These are phyloP conservation scores for button mushroom (Agaricus bisporus) DNA, from an alignment of 768 basidiomycete species.

Conservation along the genomic window DNA sequence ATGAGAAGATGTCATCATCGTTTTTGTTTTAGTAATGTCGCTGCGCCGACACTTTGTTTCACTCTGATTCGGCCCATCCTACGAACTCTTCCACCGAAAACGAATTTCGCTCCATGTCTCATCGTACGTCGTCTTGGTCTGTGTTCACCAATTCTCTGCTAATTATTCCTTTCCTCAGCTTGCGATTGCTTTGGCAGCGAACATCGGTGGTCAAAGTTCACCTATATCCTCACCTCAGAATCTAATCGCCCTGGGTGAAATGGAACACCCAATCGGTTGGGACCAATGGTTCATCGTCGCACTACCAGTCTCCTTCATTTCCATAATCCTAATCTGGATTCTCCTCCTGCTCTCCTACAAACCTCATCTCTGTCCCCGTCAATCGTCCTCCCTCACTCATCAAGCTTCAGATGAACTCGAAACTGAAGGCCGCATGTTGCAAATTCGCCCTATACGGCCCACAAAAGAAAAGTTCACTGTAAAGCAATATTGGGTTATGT, in stretches of 20 bases:
- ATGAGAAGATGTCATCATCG: slow-evolving; percentile 7
- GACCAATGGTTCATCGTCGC: slow-evolving; percentile 91
- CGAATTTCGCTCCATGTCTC: slow-evolving; percentile 83
- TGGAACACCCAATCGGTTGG: slow-evolving; percentile 88
- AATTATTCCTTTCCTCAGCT: slow-evolving; percentile 40
- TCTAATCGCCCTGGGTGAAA: slow-evolving; percentile 81
- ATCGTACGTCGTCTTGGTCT: slow-evolving; percentile 54
- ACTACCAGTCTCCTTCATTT: slow-evolving; percentile 82
- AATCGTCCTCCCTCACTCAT: too few relatives aligned
- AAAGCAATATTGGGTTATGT: slow-evolving; percentile 87
- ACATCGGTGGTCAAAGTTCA: slow-evolving; percentile 95
- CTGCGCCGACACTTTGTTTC: slow-evolving; percentile 95
- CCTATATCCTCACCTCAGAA: slow-evolving; percentile 99
- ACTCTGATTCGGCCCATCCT: slow-evolving; percentile 96
- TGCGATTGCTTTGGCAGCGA: slow-evolving; percentile 95
- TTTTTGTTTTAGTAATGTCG: slow-evolving; percentile 68
- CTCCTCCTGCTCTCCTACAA: slow-evolving; percentile 80
- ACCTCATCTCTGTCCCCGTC: slow-evolving; percentile 53
- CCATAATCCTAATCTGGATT: slow-evolving; percentile 88
- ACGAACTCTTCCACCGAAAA: slow-evolving; percentile 80
- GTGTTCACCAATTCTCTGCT: not conserved
- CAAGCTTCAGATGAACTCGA: slow-evolving; percentile 14
- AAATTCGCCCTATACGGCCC: slow-evolving; percentile 80
- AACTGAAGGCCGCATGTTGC: slow-evolving; percentile 62
- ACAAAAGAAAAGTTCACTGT: slow-evolving; percentile 74